These are phyloP conservation scores for Suhomyces yuchorum DNA, from an alignment of 1,139 yeast species.

Conservation along the genomic window DNA sequence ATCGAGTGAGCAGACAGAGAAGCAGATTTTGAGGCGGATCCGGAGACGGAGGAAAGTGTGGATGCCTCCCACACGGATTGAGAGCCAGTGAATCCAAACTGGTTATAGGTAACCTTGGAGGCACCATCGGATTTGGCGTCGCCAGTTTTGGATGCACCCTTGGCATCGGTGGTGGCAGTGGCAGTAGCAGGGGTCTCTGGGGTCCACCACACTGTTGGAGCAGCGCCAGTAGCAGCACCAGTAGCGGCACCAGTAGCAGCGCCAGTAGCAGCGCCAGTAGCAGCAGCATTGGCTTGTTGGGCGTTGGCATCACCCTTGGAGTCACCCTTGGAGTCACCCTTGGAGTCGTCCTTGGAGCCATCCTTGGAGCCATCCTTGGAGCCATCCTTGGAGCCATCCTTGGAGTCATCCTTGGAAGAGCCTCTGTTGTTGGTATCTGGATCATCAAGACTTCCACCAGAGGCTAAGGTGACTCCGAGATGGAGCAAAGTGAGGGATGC, in stretches of 20 bases:
- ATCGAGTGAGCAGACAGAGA: slow-evolving; percentile 19
- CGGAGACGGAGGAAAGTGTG: slow-evolving; percentile 14
- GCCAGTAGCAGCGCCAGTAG: slow-evolving; percentile 18
- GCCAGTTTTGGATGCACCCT: slow-evolving; percentile 10
- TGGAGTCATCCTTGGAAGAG: slow-evolving; percentile 8
- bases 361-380: slow-evolving; percentile 26
- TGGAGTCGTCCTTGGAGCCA: slow-evolving; percentile 22
- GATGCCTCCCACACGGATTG: slow-evolving; percentile 38
- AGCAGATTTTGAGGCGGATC: slow-evolving; percentile 10
- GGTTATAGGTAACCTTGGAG: slow-evolving; percentile 32
- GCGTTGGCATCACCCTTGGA: slow-evolving; percentile 2
- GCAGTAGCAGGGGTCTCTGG: slow-evolving; percentile 18
- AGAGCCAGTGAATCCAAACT: slow-evolving; percentile 48
- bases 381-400: slow-evolving; percentile 19
- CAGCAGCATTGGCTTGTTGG: slow-evolving; percentile 12
- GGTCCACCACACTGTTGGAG: slow-evolving; percentile 13
- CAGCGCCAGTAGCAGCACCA: slow-evolving; percentile 17
- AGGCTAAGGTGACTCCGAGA: slow-evolving; percentile 17
- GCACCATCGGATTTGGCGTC: slow-evolving; percentile 10
- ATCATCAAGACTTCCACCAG: slow-evolving; percentile 17
- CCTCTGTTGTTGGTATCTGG: not conserved
- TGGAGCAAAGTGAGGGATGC: slow-evolving; percentile 18
- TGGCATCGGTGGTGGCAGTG: slow-evolving; percentile 18
- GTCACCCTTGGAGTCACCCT: slow-evolving; percentile 14
- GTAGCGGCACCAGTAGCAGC: slow-evolving; percentile 19